These are phyloP conservation scores for Neoscytalidium dimidiatum DNA, from an alignment of 2,329 filamentous ascomycete species.

Conservation along the genomic window DNA sequence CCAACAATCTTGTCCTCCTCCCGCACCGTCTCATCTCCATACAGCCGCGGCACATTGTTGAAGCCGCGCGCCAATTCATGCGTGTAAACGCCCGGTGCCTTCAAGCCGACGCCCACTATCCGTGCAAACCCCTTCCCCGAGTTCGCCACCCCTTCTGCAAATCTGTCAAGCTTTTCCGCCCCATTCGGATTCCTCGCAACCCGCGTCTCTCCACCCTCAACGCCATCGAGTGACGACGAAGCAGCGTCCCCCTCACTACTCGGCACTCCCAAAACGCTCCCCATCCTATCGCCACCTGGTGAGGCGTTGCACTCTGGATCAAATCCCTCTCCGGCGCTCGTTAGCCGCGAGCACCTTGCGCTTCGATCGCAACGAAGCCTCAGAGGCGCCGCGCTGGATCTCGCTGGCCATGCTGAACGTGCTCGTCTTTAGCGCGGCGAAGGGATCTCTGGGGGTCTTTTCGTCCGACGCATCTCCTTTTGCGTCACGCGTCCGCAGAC, in stretches of 20 bases:
- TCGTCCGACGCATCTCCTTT: too few species aligned
- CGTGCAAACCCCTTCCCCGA: constrained; percentile 68
- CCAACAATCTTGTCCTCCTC: constrained; percentile 78
- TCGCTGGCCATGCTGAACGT: background rate
- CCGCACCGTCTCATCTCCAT: constrained; percentile 74
- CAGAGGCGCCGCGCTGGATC: background rate
- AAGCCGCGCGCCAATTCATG: constrained; percentile 82
- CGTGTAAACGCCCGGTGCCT: constrained; percentile 81
- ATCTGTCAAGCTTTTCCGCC: background rate
- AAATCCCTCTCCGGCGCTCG: background rate
- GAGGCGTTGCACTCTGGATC: too few species aligned
- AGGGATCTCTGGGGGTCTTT: background rate
- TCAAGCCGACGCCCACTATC: constrained; percentile 71
- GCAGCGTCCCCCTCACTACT: background rate
- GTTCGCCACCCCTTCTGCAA: constrained; percentile 26
- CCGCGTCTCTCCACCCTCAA: background rate
- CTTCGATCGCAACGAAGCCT: background rate
- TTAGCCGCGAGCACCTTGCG: background rate
- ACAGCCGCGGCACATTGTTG: constrained; percentile 81
- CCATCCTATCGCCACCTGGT: background rate
- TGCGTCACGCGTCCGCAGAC: background rate
- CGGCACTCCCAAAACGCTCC: background rate
- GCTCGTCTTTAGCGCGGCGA: background rate
- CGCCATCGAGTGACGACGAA: background rate
- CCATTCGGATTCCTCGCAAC: background rate